Percentiles rank a stretch among this genome's conserved stretches.
Evolutionary conservation across 2,329 filamentous ascomycete species (phyloP).

Genomic region (Cadophora sp.): DNA sequence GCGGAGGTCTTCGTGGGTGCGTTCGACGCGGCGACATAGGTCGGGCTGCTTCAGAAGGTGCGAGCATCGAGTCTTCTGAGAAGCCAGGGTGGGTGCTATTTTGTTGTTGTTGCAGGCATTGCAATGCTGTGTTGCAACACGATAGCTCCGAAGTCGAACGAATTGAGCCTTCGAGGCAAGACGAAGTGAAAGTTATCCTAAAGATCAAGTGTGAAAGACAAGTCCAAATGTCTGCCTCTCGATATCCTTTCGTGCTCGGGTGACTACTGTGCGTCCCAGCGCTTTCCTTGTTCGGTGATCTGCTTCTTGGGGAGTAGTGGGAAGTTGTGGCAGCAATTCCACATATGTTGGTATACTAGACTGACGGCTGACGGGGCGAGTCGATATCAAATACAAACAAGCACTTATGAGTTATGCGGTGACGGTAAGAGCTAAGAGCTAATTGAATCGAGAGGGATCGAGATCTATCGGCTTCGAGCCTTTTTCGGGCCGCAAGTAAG

Average conservation of each 20-base stretch:
- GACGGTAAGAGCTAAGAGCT: neutral
- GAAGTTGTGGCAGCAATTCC: neutral
- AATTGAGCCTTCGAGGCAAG: neutral
- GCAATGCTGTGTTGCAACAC: neutral
- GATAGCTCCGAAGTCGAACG: neutral
- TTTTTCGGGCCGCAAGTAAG: neutral
- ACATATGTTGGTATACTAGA: neutral
- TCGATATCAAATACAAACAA: neutral
- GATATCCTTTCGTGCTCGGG: neutral
- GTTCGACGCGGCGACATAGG: slow-evolving; percentile 1
- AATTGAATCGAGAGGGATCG: neutral
- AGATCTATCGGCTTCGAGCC: neutral
- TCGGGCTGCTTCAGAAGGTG: slow-evolving; percentile 3
- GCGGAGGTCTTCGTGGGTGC: slow-evolving; percentile 38
- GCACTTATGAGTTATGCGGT: neutral
- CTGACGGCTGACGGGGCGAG: too few relatives aligned
- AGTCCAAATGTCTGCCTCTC: neutral
- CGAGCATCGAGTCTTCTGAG: slow-evolving; percentile 17
- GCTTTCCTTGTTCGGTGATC: neutral
- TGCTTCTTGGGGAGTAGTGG: neutral
- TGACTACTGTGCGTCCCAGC: neutral
- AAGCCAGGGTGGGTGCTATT: neutral
- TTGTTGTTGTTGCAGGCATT: neutral
- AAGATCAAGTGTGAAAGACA: neutral
- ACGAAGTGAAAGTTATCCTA: neutral